These are phyloP conservation scores for Plasmodium inui DNA, from an alignment of 169 alveolate species.

Conservation along the genomic window DNA sequence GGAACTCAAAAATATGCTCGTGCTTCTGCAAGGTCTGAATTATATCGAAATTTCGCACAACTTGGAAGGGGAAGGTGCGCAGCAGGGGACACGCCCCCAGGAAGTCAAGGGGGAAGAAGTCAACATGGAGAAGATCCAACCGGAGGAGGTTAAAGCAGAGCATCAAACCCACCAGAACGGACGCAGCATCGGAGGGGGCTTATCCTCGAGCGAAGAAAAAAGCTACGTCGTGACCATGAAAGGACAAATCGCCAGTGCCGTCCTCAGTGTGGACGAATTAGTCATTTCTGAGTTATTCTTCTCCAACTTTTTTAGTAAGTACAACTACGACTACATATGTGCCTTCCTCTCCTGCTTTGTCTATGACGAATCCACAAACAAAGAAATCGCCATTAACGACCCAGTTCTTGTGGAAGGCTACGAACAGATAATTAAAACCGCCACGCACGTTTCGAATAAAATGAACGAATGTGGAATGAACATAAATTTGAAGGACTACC, in stretches of 20 bases:
- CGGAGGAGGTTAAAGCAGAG: too few species aligned
- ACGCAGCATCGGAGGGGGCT: neutral
- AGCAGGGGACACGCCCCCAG: neutral
- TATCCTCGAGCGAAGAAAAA: slow-evolving; percentile 10
- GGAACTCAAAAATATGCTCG: slow-evolving; percentile 69
- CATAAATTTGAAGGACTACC: slow-evolving; percentile 90
- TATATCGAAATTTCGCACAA: slow-evolving; percentile 56
- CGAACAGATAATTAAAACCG: slow-evolving; percentile 80
- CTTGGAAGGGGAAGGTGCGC: neutral
- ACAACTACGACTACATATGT: slow-evolving; percentile 93
- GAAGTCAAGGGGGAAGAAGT: slow-evolving; percentile 1
- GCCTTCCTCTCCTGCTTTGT: slow-evolving; percentile 96
- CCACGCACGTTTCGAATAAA: slow-evolving; percentile 88
- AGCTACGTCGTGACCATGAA: slow-evolving; percentile 90
- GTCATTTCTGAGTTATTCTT: slow-evolving; percentile 95
- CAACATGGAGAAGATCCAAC: too few species aligned
- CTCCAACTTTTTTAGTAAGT: slow-evolving; percentile 93
- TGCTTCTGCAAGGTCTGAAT: slow-evolving; percentile 32
- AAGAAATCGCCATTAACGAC: slow-evolving; percentile 83
- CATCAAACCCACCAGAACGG: neutral
- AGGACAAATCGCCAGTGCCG: slow-evolving; percentile 99
- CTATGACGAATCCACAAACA: slow-evolving; percentile 90
- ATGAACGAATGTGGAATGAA: slow-evolving; percentile 90
- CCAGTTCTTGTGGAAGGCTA: slow-evolving; percentile 82
- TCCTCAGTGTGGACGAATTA: slow-evolving; percentile 98